A percentile compares a stretch with the other conserved stretches of the same genome.
These are phyloP conservation scores for Cenchrus americanus DNA, from an alignment of 176 grass and related monocot genomes.

Conservation along the genomic window DNA sequence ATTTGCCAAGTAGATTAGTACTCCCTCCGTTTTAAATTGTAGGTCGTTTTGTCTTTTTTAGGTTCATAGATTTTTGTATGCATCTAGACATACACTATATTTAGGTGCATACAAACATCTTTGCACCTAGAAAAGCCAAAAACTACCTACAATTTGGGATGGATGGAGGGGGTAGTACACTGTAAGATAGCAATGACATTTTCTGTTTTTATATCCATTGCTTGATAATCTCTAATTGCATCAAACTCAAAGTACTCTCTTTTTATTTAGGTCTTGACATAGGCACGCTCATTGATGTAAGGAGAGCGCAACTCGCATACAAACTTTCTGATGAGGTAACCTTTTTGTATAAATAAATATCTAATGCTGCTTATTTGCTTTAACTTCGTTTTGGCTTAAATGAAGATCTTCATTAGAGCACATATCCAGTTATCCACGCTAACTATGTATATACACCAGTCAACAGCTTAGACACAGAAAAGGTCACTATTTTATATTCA, in stretches of 20 bases:
- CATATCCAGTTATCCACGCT: conserved; percentile 13
- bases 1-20: conserved; percentile 29
- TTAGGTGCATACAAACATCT: too few relatives aligned
- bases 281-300: conserved; percentile 70
- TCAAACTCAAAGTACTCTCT: conserved; percentile 32
- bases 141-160: too few relatives aligned
- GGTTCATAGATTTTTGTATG: too few relatives aligned
- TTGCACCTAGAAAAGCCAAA: too few relatives aligned
- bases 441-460: conserved; percentile 1
- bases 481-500: conserved; percentile 27
- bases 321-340: conserved; percentile 95
- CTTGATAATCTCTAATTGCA: conserved; percentile 21
- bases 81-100: too few relatives aligned
- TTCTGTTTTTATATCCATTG: conserved; percentile 38
- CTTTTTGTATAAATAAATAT: neutral
- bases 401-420: neutral
- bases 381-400: conserved; percentile 32
- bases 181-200: neutral
- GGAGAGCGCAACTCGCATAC: conserved; percentile 78
- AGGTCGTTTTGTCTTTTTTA: too few relatives aligned
- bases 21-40: too few relatives aligned
- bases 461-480: neutral
- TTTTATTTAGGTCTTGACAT: conserved; percentile 81
- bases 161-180: neutral
- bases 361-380: conserved; percentile 22